phyloP scores from a whole-genome alignment of 2,329 filamentous ascomycete genomes.

The Pseudocercospora musae region DNA sequence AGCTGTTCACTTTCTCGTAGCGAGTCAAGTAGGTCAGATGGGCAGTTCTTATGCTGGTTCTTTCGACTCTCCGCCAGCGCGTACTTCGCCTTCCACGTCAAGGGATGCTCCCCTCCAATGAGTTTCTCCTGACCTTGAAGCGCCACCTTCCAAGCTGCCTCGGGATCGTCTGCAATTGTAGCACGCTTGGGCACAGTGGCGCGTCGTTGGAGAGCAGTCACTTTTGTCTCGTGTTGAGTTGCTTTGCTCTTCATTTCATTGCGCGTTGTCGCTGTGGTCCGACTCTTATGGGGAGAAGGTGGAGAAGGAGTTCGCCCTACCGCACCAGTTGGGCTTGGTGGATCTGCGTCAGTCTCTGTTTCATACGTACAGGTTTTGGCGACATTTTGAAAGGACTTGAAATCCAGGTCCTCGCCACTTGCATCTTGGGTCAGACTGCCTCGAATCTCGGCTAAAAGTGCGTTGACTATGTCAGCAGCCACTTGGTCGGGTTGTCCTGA shows the following conservation, averaged over 20 bases:
- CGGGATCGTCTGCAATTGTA: conserved; percentile 1
- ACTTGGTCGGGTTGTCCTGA: neutral
- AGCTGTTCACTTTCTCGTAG: conserved; percentile 4
- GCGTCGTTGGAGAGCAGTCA: neutral
- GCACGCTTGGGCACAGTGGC: conserved; percentile 10
- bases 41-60: conserved; percentile 3
- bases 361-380: conserved; percentile 11
- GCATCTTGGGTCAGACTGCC: neutral
- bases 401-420: no score
- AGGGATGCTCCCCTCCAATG: conserved; percentile 14
- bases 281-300: neutral
- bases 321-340: conserved; percentile 10
- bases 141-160: conserved; percentile 10
- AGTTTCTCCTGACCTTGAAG: conserved; percentile 9
- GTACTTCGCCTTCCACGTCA: conserved; percentile 7
- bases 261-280: neutral
- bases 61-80: conserved; percentile 5
- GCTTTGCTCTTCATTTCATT: neutral
- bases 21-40: neutral
- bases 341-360: conserved; percentile 21
- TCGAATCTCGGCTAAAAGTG: neutral
- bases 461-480: neutral
- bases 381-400: neutral
- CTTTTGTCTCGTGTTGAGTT: neutral
- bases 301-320: neutral